A percentile compares a stretch with the other conserved stretches of the same genome.
Evolutionary conservation across 2,329 filamentous ascomycete genomes (phyloP).

Genomic region (Alternaria arborescens): DNA sequence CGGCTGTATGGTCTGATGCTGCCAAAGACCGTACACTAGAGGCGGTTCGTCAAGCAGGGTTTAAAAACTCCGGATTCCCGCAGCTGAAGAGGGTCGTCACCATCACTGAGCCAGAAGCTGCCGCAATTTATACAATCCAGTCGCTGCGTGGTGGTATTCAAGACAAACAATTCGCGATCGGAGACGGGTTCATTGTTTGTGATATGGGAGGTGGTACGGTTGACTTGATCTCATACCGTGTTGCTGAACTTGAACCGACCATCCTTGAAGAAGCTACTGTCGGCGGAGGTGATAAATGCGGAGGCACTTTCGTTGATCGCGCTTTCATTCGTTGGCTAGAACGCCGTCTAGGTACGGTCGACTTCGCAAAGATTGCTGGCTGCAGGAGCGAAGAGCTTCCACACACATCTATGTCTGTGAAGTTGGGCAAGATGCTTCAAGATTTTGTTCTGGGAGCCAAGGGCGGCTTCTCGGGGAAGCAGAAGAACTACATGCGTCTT

Average conservation of each 20-base stretch:
- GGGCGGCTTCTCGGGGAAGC: constrained; percentile 29
- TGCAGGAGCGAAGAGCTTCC: constrained; percentile 17
- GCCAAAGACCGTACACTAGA: constrained; percentile 31
- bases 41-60: constrained; percentile 32
- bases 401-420: constrained; percentile 21
- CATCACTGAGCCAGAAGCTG: constrained; percentile 36
- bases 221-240: constrained; percentile 38
- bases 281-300: constrained; percentile 38
- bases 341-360: constrained; percentile 21
- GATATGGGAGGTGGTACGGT: constrained; percentile 45
- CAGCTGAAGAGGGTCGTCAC: constrained; percentile 14
- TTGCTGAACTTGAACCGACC: constrained; percentile 19
- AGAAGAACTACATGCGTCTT: constrained; percentile 26
- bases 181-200: constrained; percentile 39
- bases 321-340: constrained; percentile 36
- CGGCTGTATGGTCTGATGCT: constrained; percentile 37
- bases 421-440: constrained; percentile 28
- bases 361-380: constrained; percentile 34
- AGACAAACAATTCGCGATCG: constrained; percentile 17
- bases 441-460: constrained; percentile 33
- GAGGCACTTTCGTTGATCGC: constrained; percentile 39
- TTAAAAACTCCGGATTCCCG: constrained; percentile 22
- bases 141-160: constrained; percentile 20
- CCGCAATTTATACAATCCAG: constrained; percentile 38
- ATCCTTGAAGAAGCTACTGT: constrained; percentile 33